A percentile compares a stretch with the other conserved stretches of the same genome.
These are phyloP conservation scores for Arabis alpina DNA, from an alignment of 345 rosid species.

Conservation along the genomic window DNA sequence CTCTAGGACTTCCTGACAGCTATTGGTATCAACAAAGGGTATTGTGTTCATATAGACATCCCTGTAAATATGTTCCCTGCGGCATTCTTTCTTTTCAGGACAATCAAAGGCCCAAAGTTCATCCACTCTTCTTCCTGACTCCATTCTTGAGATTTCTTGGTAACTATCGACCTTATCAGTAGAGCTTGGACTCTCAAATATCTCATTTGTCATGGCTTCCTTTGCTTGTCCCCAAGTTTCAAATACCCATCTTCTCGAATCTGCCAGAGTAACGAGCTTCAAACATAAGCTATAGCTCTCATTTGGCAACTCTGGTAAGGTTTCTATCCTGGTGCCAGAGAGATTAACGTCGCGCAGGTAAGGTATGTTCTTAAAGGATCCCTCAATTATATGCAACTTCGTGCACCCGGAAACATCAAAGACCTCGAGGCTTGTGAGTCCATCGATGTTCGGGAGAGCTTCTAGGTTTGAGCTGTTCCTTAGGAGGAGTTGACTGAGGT, in stretches of 20 bases:
- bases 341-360: conserved; percentile 34
- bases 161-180: neutral
- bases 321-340: conserved; percentile 41
- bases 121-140: neutral
- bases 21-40: neutral
- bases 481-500: conserved; percentile 30
- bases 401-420: conserved; percentile 54
- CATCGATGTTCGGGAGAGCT: conserved; percentile 30
- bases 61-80: neutral
- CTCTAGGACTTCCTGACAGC: conserved; percentile 34
- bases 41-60: neutral
- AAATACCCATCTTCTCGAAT: neutral
- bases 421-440: conserved; percentile 41
- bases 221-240: conserved; percentile 15
- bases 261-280: conserved; percentile 21
- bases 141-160: conserved; percentile 3
- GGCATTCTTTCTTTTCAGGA: neutral
- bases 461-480: conserved; percentile 33
- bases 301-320: conserved; percentile 29
- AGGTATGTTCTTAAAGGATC: conserved; percentile 43
- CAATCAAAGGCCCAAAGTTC: neutral
- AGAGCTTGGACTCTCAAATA: neutral
- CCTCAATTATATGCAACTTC: conserved; percentile 10
- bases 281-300: neutral
- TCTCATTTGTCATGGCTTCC: no score